A percentile compares a stretch with the other conserved stretches of the same genome.
Conservation (phyloP, 257 asterid species). For the Thymus quinquecostatus region DNA sequence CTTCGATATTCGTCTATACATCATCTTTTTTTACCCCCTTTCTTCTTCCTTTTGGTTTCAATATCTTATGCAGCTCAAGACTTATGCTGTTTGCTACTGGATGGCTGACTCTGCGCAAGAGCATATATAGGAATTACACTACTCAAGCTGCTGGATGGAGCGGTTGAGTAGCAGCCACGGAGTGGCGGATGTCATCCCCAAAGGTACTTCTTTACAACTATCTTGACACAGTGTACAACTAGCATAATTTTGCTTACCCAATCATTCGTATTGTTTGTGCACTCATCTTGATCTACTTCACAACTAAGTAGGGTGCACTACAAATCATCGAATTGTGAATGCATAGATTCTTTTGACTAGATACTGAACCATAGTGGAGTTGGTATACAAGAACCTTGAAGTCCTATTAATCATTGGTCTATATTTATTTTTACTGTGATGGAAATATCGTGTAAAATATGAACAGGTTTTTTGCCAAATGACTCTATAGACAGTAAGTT, state of each 20-base stretch:
- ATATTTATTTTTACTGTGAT: background rate
- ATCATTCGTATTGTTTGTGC: background rate
- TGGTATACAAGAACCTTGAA: constrained; percentile 17
- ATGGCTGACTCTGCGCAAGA: constrained; percentile 18
- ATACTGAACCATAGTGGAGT: background rate
- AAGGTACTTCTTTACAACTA: constrained; percentile 27
- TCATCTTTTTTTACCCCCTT: background rate
- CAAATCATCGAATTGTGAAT: background rate
- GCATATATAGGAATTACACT: constrained; percentile 14
- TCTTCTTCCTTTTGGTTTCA: constrained; percentile 14
- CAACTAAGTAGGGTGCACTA: background rate
- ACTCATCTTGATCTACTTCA: constrained; percentile 6
- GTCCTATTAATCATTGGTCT: background rate
- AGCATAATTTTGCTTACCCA: no score
- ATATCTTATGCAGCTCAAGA: constrained; percentile 18
- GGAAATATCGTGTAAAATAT: background rate
- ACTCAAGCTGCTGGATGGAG: background rate
- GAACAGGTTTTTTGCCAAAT: background rate
- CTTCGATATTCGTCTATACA: constrained; percentile 2
- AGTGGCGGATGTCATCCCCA: constrained; percentile 19
- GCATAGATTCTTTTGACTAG: background rate
- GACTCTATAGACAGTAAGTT: background rate
- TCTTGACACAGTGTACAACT: background rate
- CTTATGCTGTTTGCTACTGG: constrained; percentile 30
- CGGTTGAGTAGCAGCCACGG: constrained; percentile 4